Percentiles rank a stretch among this genome's conserved stretches.
Evolutionary conservation across 331 rosid species (phyloP).

Genomic region (Rhamnella rubrinervis): DNA sequence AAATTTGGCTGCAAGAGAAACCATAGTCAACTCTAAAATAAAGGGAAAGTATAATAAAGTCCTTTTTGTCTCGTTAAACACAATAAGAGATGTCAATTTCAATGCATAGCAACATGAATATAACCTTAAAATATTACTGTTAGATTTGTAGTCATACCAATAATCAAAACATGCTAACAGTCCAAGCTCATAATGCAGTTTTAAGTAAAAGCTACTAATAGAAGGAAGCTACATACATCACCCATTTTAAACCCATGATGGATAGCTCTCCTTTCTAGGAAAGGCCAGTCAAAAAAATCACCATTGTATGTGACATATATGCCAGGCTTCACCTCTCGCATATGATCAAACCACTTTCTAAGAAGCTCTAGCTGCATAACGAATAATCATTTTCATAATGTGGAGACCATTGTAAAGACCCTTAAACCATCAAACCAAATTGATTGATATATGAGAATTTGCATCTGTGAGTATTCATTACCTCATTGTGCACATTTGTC

Average conservation of each 20-base stretch:
- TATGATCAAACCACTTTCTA: slow-evolving; percentile 85
- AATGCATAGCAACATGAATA: slow-evolving; percentile 10
- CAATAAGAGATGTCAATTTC: not conserved
- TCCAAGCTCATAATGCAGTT: slow-evolving; percentile 3
- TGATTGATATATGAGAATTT: not conserved
- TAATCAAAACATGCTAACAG: slow-evolving; percentile 24
- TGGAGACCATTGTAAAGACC: slow-evolving; percentile 13
- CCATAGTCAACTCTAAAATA: not conserved
- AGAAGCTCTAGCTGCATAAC: slow-evolving; percentile 80
- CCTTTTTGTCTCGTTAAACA: slow-evolving; percentile 4
- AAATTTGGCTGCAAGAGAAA: not conserved
- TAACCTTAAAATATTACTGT: slow-evolving; percentile 15
- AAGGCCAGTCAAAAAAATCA: slow-evolving; percentile 97
- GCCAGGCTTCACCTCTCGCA: slow-evolving; percentile 97
- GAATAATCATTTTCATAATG: not conserved
- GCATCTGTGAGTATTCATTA: slow-evolving; percentile 27
- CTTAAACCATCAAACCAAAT: slow-evolving; percentile 11
- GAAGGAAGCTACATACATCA: slow-evolving; percentile 56
- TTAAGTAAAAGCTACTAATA: slow-evolving; percentile 9
- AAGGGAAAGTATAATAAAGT: not conserved
- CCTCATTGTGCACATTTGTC: slow-evolving; percentile 91
- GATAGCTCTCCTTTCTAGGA: slow-evolving; percentile 83
- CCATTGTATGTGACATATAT: slow-evolving; percentile 94
- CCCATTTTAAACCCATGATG: slow-evolving; percentile 81
- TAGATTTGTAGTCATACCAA: slow-evolving; percentile 7